phyloP scores from a whole-genome alignment of 495 filamentous ascomycete genomes.

The Cetradonia linearis region DNA sequence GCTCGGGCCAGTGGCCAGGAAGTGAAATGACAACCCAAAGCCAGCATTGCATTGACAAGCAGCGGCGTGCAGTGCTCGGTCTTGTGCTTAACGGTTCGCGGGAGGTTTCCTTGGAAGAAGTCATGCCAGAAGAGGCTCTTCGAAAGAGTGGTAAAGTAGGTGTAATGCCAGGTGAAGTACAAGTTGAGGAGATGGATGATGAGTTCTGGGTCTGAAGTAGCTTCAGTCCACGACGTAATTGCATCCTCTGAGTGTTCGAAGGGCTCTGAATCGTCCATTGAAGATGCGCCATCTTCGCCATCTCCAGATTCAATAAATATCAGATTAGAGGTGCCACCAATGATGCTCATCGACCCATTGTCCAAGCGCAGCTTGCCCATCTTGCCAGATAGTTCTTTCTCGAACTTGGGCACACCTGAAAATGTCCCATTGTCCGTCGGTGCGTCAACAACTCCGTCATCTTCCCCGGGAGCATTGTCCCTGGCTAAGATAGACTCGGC shows the following conservation, averaged over 20 bases:
- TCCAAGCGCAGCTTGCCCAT: constrained; percentile 84
- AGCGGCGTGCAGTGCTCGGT: constrained; percentile 78
- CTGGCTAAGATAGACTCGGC: constrained; percentile 65
- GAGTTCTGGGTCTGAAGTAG: constrained; percentile 68
- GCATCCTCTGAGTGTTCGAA: constrained; percentile 49
- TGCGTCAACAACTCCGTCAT: constrained; percentile 36
- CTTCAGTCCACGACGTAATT: constrained; percentile 74
- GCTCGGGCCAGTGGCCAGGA: constrained; percentile 58
- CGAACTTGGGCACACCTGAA: constrained; percentile 51
- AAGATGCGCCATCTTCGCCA: constrained; percentile 40
- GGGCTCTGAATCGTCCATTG: constrained; percentile 36
- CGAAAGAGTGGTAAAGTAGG: constrained; percentile 91
- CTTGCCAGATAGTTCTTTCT: constrained; percentile 79
- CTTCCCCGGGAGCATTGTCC: constrained; percentile 33
- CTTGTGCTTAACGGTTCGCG: constrained; percentile 33
- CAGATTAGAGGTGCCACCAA: constrained; percentile 90
- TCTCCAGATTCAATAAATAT: constrained; percentile 61
- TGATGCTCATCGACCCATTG: constrained; percentile 83
- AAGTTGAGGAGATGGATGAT: constrained; percentile 85
- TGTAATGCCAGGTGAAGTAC: constrained; percentile 98
- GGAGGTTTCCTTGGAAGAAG: constrained; percentile 56
- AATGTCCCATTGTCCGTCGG: constrained; percentile 32
- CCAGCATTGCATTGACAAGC: constrained; percentile 92
- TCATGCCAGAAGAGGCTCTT: constrained; percentile 81
- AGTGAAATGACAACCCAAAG: constrained; percentile 94